Evolutionary conservation across 164 flowering plant genomes (phyloP), one percentile per base, ranked within the genome.

Genomic region (Santalum album): DNA sequence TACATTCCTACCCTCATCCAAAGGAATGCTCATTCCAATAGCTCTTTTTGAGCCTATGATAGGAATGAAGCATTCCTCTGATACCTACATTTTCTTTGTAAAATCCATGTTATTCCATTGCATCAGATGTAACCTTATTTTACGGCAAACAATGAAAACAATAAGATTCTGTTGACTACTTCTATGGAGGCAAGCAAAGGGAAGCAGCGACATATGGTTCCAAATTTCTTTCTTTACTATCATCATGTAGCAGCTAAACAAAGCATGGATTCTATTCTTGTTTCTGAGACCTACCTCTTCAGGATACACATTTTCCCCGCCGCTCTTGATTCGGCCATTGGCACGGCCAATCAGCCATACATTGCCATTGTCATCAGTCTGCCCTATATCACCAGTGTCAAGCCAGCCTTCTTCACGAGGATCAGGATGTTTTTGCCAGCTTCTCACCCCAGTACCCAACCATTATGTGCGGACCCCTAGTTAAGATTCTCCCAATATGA

Each of bases 301-400:
- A 18, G 98, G 95, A 59, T 81, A 83, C 26, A 92, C 66, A 48
- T 86, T 92, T 68, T 88, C 98, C n/a, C 98, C 96, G 21, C 96
- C 98, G 47, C 83, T 88, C 67, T 88, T 92, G 49, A 92, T 88
- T 53, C 80, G 72, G 45, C 80, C 88, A 54, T 74, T 88, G 16
- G 54, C 27, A 12, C 98, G 86, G 26, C 98, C 98, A 34, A 78
- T 27, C 27, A 92, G 87, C 96, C 98, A 88, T 14, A 92, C 12
- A 54, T 81, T 72, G 34, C 95, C 98, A 38, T 10, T 1, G 4
- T 66, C 74, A 69, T 86, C 91, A 19, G 83, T 68, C 49, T 59
- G 70, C 12, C 98, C 98, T 29, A 84, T 72, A 64, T 92, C 98
- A 57, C 96, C 98, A 12, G 98, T 88, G 66, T 92, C 96, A 44